Evolutionary conservation across 2,329 filamentous ascomycete genomes (phyloP), one percentile per base, ranked within the genome.

Genomic region (Tetracladium maxilliforme): DNA sequence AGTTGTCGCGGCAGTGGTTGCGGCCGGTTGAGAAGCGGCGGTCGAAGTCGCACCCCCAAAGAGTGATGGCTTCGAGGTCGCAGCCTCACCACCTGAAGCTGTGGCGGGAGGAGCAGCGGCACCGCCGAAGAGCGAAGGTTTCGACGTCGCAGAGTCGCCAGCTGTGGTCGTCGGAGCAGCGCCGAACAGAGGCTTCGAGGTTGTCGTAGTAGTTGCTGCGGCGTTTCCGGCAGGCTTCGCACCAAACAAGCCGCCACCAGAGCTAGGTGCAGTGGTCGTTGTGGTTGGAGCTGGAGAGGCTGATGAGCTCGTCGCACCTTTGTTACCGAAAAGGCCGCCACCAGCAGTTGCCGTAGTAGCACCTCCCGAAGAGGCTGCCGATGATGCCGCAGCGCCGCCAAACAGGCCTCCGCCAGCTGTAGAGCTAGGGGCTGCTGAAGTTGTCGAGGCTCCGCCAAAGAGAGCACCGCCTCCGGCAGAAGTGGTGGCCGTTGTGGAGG

Each of bases 101-200:
- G 39, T 24, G 23, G 1, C 24, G 20, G 23, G 11, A 12, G 29
- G 7, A n/a, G 20, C 23, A 15, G 13, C 15, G 21, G 26, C 24
- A 25, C 18, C 26, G n/a, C 33, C 29, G 23, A 31, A 30, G 8
- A 32, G 22, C 14, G 21, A 19, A 10, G 34, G 22, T 3, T 25
- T 16, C 18, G 24, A 14, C 6, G 24, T 8, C 7, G 26, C 26
- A 5, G 16, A n/a, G 15, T 25, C 16, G 6, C 32, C 16, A 7
- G 39, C 25, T 3, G 38, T 28, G 7, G 38, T 27, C 8, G 37
- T 28, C 9, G 35, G 26, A 12, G 25, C 31, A 14, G 16, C 27
- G 8, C 39, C 35, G 26, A 53, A 53, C 18, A 53, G 22, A 24
- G 38, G 35, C 12, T 42, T 37, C 24, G 42, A 22, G 24, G 40